Evolutionary conservation across 257 asterid genomes (phyloP), one percentile per base, ranked within the genome.

Genomic region (Forsythia viridissima): DNA sequence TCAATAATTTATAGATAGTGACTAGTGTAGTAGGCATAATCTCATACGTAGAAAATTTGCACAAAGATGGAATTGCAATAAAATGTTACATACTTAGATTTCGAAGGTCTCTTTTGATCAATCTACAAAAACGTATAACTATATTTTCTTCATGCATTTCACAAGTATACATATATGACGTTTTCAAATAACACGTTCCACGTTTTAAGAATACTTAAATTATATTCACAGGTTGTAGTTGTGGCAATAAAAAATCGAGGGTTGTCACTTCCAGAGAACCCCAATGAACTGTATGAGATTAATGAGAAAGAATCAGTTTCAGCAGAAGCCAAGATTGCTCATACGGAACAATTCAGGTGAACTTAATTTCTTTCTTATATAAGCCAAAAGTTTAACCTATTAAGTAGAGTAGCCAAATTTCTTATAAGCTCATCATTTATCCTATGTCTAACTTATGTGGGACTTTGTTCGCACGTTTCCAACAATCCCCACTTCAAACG

Each of bases 261-360:
- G 6, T 74, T 87, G 67, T 46, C 87, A 37, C 73, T 43, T 57
- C 91, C 94, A 3, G 85, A 84, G 76, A 85, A 79, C 61, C 79
- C 87, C 2, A 85, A 75, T 20, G 96, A 91, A 80, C 73, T 94
- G 30, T 84, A 90, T 41, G 99, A 95, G 87, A 84, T 86, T 79
- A 81, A 80, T 57, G 97, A 91, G 42, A 89, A 93, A 70, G 91
- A 86, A 46, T 77, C 84, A 0, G 83, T 74, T 30, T 80, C 88
- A 3, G 48, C 73, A 0, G 82, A 86, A 9, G 38, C 76, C 40
- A 93, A 81, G 79, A 82, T 95, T 46, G 86, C 84, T 57, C 97
- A 89, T 75, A 93, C 94, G 5, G 79, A 85, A 8, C 96, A 95
- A 83, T 92, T 95, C 84, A 88, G 92, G 98, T 94, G 75, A 77